A percentile compares a stretch with the other conserved stretches of the same genome.
Evolutionary conservation across 192 early-diverging fungal species (phyloP).

Genomic region (Coemansia sp.): DNA sequence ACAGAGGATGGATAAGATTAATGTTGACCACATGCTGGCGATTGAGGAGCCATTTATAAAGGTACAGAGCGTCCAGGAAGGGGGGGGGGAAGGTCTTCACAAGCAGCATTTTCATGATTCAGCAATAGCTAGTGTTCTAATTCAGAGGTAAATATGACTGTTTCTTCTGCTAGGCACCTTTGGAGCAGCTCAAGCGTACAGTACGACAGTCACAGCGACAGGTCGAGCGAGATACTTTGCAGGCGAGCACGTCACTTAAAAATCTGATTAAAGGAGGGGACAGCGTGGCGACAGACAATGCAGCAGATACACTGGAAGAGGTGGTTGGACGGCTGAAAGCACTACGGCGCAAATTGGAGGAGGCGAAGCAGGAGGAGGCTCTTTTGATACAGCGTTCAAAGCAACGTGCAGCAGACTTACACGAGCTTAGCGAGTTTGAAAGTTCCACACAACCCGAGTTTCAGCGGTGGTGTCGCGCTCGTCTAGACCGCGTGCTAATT

Average conservation of each 20-base stretch:
- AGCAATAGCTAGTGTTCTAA: background rate
- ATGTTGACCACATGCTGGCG: constrained; percentile 76
- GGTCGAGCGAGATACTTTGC: constrained; percentile 74
- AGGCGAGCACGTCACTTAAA: constrained; percentile 22
- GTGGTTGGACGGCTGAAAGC: constrained; percentile 64
- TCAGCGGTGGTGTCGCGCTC: constrained; percentile 79
- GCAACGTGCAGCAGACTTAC: constrained; percentile 73
- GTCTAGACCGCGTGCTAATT: constrained; percentile 85
- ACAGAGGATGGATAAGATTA: constrained; percentile 65
- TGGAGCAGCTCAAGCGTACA: constrained; percentile 80
- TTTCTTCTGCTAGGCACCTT: constrained; percentile 63
- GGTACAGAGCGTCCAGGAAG: constrained; percentile 62
- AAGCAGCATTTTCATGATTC: background rate
- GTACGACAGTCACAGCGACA: constrained; percentile 72
- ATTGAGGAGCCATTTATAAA: constrained; percentile 95
- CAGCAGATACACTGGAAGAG: constrained; percentile 59
- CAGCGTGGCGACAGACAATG: constrained; percentile 55
- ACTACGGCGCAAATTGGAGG: constrained; percentile 80
- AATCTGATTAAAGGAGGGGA: constrained; percentile 35
- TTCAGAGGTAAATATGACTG: background rate
- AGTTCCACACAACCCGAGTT: constrained; percentile 70
- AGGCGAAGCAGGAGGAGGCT: constrained; percentile 74
- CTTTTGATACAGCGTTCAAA: constrained; percentile 68
- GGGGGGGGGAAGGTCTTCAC: background rate
- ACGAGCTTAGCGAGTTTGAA: constrained; percentile 65